Evolutionary conservation across 2,329 filamentous ascomycete genomes (phyloP).

Genomic region (Colletotrichum sansevieriae): DNA sequence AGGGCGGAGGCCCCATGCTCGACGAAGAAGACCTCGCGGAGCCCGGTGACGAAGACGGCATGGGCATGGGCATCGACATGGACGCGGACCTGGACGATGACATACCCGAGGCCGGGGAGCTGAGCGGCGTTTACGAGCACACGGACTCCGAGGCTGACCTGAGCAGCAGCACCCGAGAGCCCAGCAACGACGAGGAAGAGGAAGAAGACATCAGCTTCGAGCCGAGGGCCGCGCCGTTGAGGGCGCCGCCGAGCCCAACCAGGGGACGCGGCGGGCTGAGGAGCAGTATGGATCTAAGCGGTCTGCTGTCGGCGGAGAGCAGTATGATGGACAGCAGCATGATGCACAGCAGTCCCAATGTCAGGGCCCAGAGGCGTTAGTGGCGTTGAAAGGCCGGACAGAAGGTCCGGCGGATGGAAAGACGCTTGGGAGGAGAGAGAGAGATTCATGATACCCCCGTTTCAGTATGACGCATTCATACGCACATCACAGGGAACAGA

Average conservation of each 20-base stretch:
- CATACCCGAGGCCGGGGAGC: conserved; percentile 71
- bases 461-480: neutral
- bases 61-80: conserved; percentile 66
- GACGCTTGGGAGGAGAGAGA: conserved; percentile 26
- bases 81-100: conserved; percentile 79
- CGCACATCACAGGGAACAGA: no score
- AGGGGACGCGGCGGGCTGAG: conserved; percentile 45
- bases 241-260: conserved; percentile 55
- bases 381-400: neutral
- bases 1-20: conserved; percentile 69
- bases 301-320: conserved; percentile 68
- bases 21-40: conserved; percentile 70
- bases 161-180: conserved; percentile 54
- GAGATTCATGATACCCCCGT: conserved; percentile 36
- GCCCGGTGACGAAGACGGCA: conserved; percentile 46
- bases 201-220: conserved; percentile 55
- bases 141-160: conserved; percentile 79
- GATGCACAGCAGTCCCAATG: conserved; percentile 66
- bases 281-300: conserved; percentile 69
- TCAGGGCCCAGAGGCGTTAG: conserved; percentile 52
- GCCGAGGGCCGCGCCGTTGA: conserved; percentile 50
- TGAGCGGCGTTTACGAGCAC: conserved; percentile 76
- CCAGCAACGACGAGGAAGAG: conserved; percentile 41
- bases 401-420: conserved; percentile 32
- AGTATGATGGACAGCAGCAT: conserved; percentile 62